Evolutionary conservation across 192 early-diverging fungal species (phyloP).

Genomic region (Funneliformis geosporum): DNA sequence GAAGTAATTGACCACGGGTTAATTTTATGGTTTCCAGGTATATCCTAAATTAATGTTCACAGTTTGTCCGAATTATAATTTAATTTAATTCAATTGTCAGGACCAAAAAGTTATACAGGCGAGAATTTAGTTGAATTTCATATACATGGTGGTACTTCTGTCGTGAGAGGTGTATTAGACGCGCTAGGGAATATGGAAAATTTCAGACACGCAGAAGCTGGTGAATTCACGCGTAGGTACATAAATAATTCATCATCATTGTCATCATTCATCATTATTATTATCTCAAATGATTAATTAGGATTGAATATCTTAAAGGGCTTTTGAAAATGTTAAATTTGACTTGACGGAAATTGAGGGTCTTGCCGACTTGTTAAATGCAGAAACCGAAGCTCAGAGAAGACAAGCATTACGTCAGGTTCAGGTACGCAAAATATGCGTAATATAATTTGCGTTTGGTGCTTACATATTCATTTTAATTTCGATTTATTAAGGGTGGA

Average conservation of each 20-base stretch:
- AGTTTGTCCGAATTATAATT: constrained; percentile 3
- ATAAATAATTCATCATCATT: not conserved
- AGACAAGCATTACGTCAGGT: constrained; percentile 67
- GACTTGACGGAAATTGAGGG: constrained; percentile 76
- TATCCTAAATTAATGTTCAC: not conserved
- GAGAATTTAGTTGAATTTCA: constrained; percentile 78
- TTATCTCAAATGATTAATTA: not conserved
- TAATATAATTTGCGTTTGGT: not conserved
- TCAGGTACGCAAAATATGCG: constrained; percentile 41
- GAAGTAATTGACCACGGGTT: constrained; percentile 63
- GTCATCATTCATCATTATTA: no score
- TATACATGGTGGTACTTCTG: constrained; percentile 73
- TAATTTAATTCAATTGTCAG: constrained; percentile 24
- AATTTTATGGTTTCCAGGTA: constrained; percentile 64
- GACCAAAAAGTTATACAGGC: constrained; percentile 72
- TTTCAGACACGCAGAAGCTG: constrained; percentile 68
- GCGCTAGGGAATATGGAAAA: constrained; percentile 49
- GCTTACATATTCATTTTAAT: not conserved
- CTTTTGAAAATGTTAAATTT: constrained; percentile 73
- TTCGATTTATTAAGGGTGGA: constrained; percentile 59
- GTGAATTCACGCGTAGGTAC: constrained; percentile 74
- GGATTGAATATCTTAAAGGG: constrained; percentile 37
- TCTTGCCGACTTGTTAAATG: constrained; percentile 72
- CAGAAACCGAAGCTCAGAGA: constrained; percentile 77
- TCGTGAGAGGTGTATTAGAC: constrained; percentile 56